A percentile compares a stretch with the other conserved stretches of the same genome.
Conservation (phyloP, 2,329 filamentous ascomycete genomes). For the Proliferodiscus dingleyae region DNA sequence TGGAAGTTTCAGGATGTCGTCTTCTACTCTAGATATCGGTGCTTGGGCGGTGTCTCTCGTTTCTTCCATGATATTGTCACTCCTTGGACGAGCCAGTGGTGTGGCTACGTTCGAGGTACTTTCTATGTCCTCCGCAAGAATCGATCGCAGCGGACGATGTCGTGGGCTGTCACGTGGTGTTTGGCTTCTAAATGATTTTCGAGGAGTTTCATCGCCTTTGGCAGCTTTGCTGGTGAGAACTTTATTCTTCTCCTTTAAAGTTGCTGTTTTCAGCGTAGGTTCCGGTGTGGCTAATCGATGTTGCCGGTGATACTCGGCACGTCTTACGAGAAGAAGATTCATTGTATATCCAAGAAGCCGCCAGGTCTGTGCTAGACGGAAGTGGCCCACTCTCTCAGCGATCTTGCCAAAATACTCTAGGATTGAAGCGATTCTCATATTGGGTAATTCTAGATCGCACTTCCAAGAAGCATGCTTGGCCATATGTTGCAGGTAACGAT, state of each 20-base stretch:
- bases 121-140: conserved; percentile 44
- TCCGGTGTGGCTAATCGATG: conserved; percentile 34
- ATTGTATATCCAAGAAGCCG: conserved; percentile 54
- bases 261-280: conserved; percentile 27
- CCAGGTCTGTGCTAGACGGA: conserved; percentile 61
- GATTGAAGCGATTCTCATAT: conserved; percentile 42
- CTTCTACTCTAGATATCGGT: conserved; percentile 27
- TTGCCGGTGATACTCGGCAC: conserved; percentile 54
- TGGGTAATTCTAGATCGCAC: conserved; percentile 8
- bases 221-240: conserved; percentile 1
- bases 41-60: conserved; percentile 23
- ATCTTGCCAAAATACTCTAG: conserved; percentile 53
- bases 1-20: conserved; percentile 27
- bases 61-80: conserved; percentile 26
- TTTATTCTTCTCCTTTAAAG: conserved; percentile 29
- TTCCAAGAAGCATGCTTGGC: conserved; percentile 10
- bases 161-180: conserved; percentile 14
- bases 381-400: conserved; percentile 52
- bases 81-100: conserved; percentile 50
- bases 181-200: conserved; percentile 12
- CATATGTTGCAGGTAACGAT: conserved; percentile 51
- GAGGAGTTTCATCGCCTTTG: conserved; percentile 24
- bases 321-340: conserved; percentile 46
- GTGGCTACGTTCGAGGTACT: conserved; percentile 60
- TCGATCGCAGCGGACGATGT: conserved; percentile 16